Evolutionary conservation across 2,329 filamentous ascomycete species (phyloP).

Genomic region (Herpotrichia juniperi): DNA sequence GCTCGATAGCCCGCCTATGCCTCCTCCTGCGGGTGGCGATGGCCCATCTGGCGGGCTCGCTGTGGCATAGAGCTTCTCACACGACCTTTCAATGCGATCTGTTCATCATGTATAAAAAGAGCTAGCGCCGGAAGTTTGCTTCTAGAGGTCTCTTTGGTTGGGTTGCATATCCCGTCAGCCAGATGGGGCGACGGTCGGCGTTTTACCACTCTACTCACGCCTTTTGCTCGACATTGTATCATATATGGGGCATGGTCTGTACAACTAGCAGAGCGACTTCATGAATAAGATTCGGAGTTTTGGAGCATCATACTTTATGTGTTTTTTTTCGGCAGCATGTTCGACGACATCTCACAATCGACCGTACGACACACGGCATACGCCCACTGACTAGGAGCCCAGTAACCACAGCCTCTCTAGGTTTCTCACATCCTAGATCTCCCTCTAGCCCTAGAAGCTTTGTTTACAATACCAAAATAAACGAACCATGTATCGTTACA

Average conservation of each 20-base stretch:
- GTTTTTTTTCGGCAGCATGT: no score
- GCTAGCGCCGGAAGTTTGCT: neutral
- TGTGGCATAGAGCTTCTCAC: neutral
- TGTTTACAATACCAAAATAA: no score
- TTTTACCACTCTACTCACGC: constrained; percentile 11
- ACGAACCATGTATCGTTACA: no score
- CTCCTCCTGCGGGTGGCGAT: constrained; percentile 21
- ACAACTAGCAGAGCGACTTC: neutral
- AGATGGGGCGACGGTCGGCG: constrained; percentile 9
- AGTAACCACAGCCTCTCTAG: no score
- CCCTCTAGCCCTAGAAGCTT: no score
- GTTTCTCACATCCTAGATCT: no score
- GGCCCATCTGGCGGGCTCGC: neutral
- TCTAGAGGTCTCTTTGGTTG: neutral
- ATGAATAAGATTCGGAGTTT: neutral
- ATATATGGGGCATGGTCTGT: constrained; percentile 2
- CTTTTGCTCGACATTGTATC: constrained; percentile 8
- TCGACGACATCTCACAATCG: no score
- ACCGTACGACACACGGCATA: no score
- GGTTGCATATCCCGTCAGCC: constrained; percentile 10
- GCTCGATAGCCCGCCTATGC: constrained; percentile 64
- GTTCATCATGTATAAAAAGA: neutral
- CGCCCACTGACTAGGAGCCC: no score
- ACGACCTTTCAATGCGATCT: neutral
- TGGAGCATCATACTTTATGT: no score